Evolutionary conservation across 192 early-diverging fungal genomes (phyloP), one percentile per base, ranked within the genome.

Genomic region (Chytriomyces hyalinus): DNA sequence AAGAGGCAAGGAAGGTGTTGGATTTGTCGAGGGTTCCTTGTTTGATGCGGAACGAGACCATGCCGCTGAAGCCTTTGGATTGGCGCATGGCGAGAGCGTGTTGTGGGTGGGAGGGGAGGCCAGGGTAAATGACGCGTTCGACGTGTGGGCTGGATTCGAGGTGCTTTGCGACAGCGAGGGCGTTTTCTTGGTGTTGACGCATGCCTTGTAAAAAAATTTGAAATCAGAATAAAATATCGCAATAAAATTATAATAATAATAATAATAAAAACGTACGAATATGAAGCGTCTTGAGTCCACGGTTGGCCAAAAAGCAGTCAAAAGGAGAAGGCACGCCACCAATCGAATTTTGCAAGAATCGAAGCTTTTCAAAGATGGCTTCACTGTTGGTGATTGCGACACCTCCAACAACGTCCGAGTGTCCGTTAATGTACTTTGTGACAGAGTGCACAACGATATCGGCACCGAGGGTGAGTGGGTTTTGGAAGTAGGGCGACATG

Each of bases 341-440:
- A 65, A 97, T 95, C n/a, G 96, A 89, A 86, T 99, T 99, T 87
- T 98, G 96, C 77, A 98, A 84, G 83, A 99, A 99, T 51, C 85
- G 83, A 45, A 99, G 82, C 80, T 91, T 93, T 26, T 90, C 87
- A 64, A 86, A 85, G 62, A 97, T 77, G 61, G 84, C 89, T 28
- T 92, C 90, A 81, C 89, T 80, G 81, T 89, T 93, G 64, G 94
- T 96, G 22, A 92, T 89, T 22, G 94, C 95, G 45, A 96, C 89
- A 80, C 97, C 97, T 95, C 98, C 97, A 17, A 99, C 93, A 28
- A 97, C 96, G 84, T 99, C 97, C 24, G 95, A 97, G 84, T 99
- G 96, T 60, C 97, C 96, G 86, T 98, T 98, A 81, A 99, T 93
- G 85, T 98, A 99, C 84, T 71, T 63, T 69, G 96, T 99, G 24